Percentiles rank a stretch among this genome's conserved stretches.
Conservation (phyloP, 148 eudicot genomes). For the Euryodendron excelsum region DNA sequence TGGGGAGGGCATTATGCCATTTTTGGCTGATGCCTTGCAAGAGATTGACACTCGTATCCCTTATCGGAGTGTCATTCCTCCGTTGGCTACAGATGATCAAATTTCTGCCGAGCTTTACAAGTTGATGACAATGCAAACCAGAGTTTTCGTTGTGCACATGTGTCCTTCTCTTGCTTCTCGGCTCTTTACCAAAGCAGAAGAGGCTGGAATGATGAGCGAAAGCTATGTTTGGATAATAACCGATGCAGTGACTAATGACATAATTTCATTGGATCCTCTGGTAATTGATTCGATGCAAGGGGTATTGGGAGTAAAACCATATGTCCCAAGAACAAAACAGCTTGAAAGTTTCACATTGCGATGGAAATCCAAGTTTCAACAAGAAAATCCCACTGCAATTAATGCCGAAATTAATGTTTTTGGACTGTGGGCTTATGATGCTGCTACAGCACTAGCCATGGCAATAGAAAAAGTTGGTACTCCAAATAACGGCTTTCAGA, state of each 20-base stretch:
- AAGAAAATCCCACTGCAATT: constrained; percentile 6
- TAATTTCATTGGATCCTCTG: constrained; percentile 15
- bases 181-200: constrained; percentile 30
- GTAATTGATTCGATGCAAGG: constrained; percentile 37
- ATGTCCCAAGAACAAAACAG: constrained; percentile 22
- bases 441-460: constrained; percentile 27
- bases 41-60: constrained; percentile 26
- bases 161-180: constrained; percentile 23
- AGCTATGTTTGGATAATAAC: constrained; percentile 45
- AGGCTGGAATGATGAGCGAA: constrained; percentile 31
- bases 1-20: constrained; percentile 37
- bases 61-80: constrained; percentile 30
- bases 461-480: constrained; percentile 21
- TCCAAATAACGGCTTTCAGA: background rate
- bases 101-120: constrained; percentile 39
- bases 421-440: constrained; percentile 34
- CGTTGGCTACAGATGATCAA: constrained; percentile 29
- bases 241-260: constrained; percentile 14
- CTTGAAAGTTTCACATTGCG: constrained; percentile 8
- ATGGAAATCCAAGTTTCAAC: constrained; percentile 8
- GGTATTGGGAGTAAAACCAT: constrained; percentile 24
- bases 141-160: no score
- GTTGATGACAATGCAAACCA: constrained; percentile 49
- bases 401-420: constrained; percentile 13
- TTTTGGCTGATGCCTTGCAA: constrained; percentile 34